A percentile compares a stretch with the other conserved stretches of the same genome.
Evolutionary conservation across 306 rosid species (phyloP).

Genomic region (Senna siamea): DNA sequence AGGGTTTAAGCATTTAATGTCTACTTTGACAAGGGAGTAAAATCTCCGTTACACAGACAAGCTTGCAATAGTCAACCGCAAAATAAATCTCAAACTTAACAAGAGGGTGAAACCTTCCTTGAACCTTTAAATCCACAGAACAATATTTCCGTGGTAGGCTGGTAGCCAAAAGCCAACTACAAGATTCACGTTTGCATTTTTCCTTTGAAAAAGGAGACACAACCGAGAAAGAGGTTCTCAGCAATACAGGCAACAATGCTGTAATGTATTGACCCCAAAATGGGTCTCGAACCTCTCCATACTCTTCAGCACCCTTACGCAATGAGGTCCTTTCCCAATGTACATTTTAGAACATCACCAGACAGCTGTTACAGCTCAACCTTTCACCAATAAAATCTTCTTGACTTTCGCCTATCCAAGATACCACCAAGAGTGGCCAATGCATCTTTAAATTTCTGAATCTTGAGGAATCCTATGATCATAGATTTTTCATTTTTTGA

Average conservation of each 20-base stretch:
- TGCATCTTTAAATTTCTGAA: conserved; percentile 78
- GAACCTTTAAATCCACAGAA: conserved; percentile 25
- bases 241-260: conserved; percentile 16
- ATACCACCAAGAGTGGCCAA: conserved; percentile 73
- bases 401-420: conserved; percentile 59
- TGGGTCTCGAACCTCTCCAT: conserved; percentile 26
- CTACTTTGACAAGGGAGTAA: not conserved
- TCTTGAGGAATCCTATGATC: conserved; percentile 78
- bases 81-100: not conserved
- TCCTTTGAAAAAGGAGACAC: too few species aligned
- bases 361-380: conserved; percentile 20
- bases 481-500: conserved; percentile 63
- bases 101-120: conserved; percentile 13
- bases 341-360: conserved; percentile 17
- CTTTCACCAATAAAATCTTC: conserved; percentile 47
- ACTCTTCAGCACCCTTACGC: conserved; percentile 12
- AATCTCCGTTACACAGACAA: not conserved
- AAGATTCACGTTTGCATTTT: conserved; percentile 34
- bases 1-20: not conserved
- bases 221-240: conserved; percentile 27
- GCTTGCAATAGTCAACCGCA: not conserved
- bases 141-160: conserved; percentile 25
- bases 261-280: conserved; percentile 21
- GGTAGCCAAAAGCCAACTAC: conserved; percentile 8
- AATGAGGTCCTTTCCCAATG: conserved; percentile 19